Evolutionary conservation across 1,139 yeast species (phyloP), one percentile per base, ranked within the genome.

Genomic region (Kurtzmaniella natalensis): DNA sequence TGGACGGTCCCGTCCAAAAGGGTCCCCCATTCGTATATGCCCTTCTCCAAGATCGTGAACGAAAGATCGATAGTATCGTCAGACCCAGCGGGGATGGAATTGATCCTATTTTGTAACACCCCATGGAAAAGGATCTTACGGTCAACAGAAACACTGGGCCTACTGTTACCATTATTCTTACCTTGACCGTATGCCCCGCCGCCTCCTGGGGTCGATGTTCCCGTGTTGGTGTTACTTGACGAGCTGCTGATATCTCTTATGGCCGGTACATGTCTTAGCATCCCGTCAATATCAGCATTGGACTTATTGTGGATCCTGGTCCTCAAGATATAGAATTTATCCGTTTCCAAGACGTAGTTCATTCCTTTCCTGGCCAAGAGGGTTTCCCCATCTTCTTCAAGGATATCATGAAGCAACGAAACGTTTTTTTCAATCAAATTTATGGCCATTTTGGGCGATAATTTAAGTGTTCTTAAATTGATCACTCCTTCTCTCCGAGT

Each of bases 21-120:
- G 0, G 78, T 72, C 0, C 88, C 85, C 87, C 94, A 83, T 52
- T 82, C 89, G 50, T 78, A 84, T 36, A 78, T 82, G 2, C 95
- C 95, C 28, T 70, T 68, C 34, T 79, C 84, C 33, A 86, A 58
- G 14, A 82, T 68, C 15, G 78, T 70, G 37, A 81, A 72, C 5
- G 86, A 80, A 33, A 79, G 48, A 14, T 62, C 63, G 11, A 75
- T 53, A 7, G 57, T 59, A 7, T 56, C 38, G 0, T 63, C 49
- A 18, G 59, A 67, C 0, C 75, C 74, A 0, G 81, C 69, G 2
- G 44, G 46, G 1, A 84, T 49, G 2, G 54, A 49, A 0, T 58
- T 45, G 8, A 60, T 34, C 16, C 76, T 72, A 30, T 58, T 64
- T 46, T 85, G 94, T 18, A 81, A 55, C 3, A 74, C 65, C 2